These are phyloP conservation scores for Vigna mungo DNA, from an alignment of 306 rosid genomes.

Conservation along the genomic window DNA sequence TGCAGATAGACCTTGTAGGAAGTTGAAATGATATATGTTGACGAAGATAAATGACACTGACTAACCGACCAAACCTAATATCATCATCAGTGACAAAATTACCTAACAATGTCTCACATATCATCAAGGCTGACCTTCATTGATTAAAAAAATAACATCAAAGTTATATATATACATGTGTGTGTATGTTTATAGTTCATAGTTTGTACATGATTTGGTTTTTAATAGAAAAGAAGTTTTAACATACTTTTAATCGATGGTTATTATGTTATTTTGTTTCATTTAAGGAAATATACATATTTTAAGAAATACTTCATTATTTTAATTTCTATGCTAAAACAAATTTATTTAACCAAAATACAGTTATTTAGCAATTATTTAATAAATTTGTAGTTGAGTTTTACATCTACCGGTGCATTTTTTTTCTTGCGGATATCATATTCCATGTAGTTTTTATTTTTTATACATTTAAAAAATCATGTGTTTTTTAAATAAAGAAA, in stretches of 20 bases:
- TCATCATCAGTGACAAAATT: slow-evolving; percentile 15
- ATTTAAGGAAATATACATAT: background rate
- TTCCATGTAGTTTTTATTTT: no score
- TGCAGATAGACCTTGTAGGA: background rate
- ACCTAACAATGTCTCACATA: background rate
- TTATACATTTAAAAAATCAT: no score
- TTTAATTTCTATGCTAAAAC: background rate
- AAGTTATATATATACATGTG: background rate
- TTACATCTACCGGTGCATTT: no score
- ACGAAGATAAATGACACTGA: slow-evolving; percentile 1
- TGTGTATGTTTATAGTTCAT: background rate
- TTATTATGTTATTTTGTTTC: background rate
- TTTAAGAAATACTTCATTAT: background rate
- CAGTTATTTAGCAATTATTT: no score
- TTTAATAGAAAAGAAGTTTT: background rate
- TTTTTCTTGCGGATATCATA: no score
- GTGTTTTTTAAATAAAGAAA: no score
- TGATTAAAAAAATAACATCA: background rate
- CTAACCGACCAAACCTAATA: slow-evolving; percentile 28
- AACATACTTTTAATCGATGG: background rate
- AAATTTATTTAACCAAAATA: no score
- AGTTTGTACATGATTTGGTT: background rate
- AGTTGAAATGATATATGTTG: slow-evolving; percentile 10
- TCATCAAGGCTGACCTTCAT: background rate
- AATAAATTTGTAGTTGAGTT: no score